Conservation (phyloP, 169 alveolate genomes). For the Eimeria brunetti region DNA sequence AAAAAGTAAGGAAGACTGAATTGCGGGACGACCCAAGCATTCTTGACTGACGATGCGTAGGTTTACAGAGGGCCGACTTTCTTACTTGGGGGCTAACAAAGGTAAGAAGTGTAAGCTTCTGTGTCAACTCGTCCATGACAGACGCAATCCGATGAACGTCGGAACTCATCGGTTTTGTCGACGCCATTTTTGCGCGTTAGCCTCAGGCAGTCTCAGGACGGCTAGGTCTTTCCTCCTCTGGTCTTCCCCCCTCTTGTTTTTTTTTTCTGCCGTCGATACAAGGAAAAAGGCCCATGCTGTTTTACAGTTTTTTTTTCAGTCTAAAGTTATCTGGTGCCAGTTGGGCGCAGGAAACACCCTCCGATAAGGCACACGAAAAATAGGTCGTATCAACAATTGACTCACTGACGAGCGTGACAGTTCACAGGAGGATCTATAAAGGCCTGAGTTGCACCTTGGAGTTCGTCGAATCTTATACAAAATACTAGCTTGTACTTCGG, state of each 20-base stretch:
- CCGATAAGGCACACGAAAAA: not conserved
- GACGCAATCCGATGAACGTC: slow-evolving; percentile 80
- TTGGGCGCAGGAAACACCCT: not conserved
- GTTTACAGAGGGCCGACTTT: not conserved
- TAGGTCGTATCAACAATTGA: not conserved
- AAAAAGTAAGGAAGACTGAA: not conserved
- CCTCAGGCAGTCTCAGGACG: not conserved
- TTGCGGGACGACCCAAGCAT: not conserved
- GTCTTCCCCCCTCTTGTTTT: no score
- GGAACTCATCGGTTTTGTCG: slow-evolving; percentile 66
- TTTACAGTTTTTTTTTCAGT: not conserved
- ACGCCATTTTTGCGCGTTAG: slow-evolving; percentile 53
- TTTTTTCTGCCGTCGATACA: not conserved
- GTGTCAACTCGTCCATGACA: slow-evolving; percentile 77
- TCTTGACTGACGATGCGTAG: not conserved
- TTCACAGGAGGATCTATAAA: not conserved
- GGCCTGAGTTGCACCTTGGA: not conserved
- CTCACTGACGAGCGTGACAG: not conserved
- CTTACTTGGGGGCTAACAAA: slow-evolving; percentile 69
- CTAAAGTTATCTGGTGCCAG: not conserved
- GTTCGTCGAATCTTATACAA: not conserved
- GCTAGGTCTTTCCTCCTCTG: not conserved
- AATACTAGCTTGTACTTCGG: not conserved
- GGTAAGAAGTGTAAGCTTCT: slow-evolving; percentile 76
- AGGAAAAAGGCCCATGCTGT: not conserved